Percentiles rank a stretch among this genome's conserved stretches.
Conservation (phyloP, 2,329 filamentous ascomycete genomes). For the Paraphaeosphaeria sporulosa region DNA sequence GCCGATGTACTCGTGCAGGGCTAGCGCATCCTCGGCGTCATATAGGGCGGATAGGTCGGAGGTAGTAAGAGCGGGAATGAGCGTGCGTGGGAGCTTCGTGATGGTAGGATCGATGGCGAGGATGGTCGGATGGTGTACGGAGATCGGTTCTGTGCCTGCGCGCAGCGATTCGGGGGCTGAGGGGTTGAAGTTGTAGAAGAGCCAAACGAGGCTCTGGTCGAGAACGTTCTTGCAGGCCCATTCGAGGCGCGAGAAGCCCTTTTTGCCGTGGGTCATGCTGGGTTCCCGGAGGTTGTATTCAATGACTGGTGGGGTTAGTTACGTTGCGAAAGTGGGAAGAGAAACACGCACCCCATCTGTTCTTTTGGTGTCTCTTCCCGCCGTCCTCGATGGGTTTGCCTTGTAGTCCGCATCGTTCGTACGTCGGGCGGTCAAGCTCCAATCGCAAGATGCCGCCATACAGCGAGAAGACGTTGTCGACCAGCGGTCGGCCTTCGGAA, state of each 20-base stretch:
- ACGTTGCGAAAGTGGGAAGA: not conserved
- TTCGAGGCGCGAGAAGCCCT: constrained; percentile 78
- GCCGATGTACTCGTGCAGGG: constrained; percentile 78
- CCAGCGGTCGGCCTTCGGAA: constrained; percentile 75
- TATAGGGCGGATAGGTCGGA: constrained; percentile 46
- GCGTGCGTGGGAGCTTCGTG: constrained; percentile 28
- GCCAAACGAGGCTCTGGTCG: constrained; percentile 72
- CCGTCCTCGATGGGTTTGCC: constrained; percentile 70
- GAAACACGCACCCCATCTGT: constrained; percentile 73
- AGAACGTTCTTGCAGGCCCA: constrained; percentile 84
- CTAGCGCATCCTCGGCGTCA: constrained; percentile 69
- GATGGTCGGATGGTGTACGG: constrained; percentile 43
- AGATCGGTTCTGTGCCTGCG: constrained; percentile 35
- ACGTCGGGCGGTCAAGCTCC: constrained; percentile 80
- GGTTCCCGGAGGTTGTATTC: constrained; percentile 76
- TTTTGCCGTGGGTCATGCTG: constrained; percentile 84
- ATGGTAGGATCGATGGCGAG: constrained; percentile 32
- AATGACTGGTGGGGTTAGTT: constrained; percentile 63
- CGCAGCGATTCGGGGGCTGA: constrained; percentile 30
- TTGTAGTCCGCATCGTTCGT: constrained; percentile 81
- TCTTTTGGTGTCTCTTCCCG: constrained; percentile 70
- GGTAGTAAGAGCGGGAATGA: constrained; percentile 37
- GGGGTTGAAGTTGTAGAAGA: constrained; percentile 71
- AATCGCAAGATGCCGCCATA: constrained; percentile 74
- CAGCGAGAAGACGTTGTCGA: constrained; percentile 77